Conservation (phyloP, 768 basidiomycete genomes). For the Pisolithus sp. region DNA sequence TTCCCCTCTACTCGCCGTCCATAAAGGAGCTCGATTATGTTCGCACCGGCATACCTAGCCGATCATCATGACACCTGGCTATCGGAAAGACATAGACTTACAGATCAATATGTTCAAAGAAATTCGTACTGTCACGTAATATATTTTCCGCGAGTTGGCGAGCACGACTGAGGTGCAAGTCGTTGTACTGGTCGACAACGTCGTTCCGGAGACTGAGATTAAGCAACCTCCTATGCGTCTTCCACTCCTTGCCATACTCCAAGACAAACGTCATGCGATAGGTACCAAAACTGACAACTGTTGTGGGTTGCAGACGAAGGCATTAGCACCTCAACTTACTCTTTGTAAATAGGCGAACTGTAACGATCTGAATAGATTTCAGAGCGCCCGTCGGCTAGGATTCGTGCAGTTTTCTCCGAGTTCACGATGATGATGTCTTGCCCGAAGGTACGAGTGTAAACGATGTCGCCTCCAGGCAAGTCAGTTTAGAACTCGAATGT, state of each 20-base stretch:
- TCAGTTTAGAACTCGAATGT: neutral
- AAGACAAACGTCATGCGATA: constrained; percentile 7
- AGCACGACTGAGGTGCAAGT: neutral
- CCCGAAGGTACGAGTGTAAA: constrained; percentile 1
- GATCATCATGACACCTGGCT: neutral
- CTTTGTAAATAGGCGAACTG: neutral
- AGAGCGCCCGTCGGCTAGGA: constrained; percentile 3
- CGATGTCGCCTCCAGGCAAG: constrained; percentile 1
- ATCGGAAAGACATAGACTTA: neutral
- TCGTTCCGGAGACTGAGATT: constrained; percentile 7
- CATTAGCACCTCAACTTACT: neutral
- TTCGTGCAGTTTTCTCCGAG: constrained; percentile 4
- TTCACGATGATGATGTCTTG: constrained; percentile 4
- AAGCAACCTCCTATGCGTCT: constrained; percentile 10
- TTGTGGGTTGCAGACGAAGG: neutral
- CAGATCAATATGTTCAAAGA: constrained; percentile 1
- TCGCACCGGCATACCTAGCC: neutral
- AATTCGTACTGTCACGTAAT: neutral
- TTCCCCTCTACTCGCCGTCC: constrained; percentile 2
- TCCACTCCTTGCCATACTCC: constrained; percentile 13
- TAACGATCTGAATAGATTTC: constrained; percentile 2
- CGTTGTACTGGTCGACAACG: constrained; percentile 3
- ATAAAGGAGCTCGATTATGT: constrained; percentile 2
- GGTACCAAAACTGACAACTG: constrained; percentile 1
- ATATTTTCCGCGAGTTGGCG: neutral